Percentiles rank a stretch among this genome's conserved stretches.
Evolutionary conservation across 768 basidiomycete genomes (phyloP).

Genomic region (Psilocybe cyanescens): DNA sequence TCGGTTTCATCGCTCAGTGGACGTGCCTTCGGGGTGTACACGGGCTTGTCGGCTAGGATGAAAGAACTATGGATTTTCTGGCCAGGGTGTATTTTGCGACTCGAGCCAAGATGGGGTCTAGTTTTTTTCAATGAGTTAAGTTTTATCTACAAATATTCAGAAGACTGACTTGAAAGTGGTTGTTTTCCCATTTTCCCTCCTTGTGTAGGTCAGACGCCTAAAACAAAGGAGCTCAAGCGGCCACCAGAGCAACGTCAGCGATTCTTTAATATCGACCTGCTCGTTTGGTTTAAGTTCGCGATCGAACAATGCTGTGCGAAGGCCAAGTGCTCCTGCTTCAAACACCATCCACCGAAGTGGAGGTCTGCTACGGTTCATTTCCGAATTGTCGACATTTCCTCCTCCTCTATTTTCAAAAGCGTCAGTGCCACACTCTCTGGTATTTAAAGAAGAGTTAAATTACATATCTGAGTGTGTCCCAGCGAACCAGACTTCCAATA

Average conservation of each 20-base stretch:
- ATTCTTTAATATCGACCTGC: conserved; percentile 20
- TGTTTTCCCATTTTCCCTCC: conserved; percentile 1
- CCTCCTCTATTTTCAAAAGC: conserved; percentile 15
- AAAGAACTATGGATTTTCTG: conserved; percentile 24
- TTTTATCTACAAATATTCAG: background rate
- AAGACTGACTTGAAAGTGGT: conserved; percentile 11
- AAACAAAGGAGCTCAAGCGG: conserved; percentile 18
- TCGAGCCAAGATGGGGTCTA: conserved; percentile 20
- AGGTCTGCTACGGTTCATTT: conserved; percentile 23
- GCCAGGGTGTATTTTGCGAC: conserved; percentile 18
- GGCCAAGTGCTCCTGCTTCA: conserved; percentile 22
- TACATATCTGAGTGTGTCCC: conserved; percentile 30
- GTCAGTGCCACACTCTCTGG: no score
- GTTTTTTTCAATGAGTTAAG: background rate
- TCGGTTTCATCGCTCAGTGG: background rate
- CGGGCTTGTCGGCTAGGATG: background rate
- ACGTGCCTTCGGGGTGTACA: conserved; percentile 18
- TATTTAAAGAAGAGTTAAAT: background rate
- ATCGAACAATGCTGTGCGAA: conserved; percentile 15
- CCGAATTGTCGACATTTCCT: conserved; percentile 20
- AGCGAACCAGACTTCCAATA: conserved; percentile 35
- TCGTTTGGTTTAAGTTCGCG: conserved; percentile 8
- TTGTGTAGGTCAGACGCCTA: conserved; percentile 9
- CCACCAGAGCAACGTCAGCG: conserved; percentile 23
- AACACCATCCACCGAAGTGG: conserved; percentile 28